Evolutionary conservation across 23 red algal genomes (phyloP).

Genomic region (Rhodosorus marinus): DNA sequence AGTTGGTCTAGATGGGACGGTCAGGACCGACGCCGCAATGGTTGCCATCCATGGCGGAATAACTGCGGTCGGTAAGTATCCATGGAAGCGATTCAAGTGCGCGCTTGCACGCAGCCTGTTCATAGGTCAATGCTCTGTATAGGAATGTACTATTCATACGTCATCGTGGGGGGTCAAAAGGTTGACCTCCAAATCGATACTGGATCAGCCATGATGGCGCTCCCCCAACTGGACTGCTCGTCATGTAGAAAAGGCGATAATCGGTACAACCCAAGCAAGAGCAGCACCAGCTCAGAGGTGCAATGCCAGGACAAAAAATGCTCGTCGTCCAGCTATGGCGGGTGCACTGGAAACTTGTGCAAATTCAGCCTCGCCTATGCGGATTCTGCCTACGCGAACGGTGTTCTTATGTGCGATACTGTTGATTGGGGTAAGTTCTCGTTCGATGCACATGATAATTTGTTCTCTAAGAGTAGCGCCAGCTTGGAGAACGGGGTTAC

Average conservation of each 20-base stretch:
- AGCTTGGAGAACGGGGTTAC: slow-evolving; percentile 2
- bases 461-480: slow-evolving; percentile 61
- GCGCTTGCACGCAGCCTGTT: too few species aligned
- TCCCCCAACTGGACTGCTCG: slow-evolving; percentile 43
- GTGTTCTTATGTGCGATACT: background rate
- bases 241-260: slow-evolving; percentile 57
- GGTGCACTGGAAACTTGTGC: background rate
- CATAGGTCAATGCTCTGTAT: slow-evolving; percentile 47
- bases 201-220: slow-evolving; percentile 59
- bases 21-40: too few species aligned
- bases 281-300: background rate
- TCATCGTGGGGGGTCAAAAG: slow-evolving; percentile 72
- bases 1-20: too few species aligned
- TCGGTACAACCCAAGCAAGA: slow-evolving; percentile 49
- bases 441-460: slow-evolving; percentile 39
- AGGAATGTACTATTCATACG: slow-evolving; percentile 60
- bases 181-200: slow-evolving; percentile 85
- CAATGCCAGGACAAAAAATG: background rate
- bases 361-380: background rate
- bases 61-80: slow-evolving; percentile 73
- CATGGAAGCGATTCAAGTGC: too few species aligned
- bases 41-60: slow-evolving; percentile 68
- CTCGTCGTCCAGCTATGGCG: background rate
- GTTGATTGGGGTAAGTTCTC: slow-evolving; percentile 8
- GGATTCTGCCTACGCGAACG: background rate